Conservation (phyloP, 2,329 filamentous ascomycete species). For the Penicillium sp. region DNA sequence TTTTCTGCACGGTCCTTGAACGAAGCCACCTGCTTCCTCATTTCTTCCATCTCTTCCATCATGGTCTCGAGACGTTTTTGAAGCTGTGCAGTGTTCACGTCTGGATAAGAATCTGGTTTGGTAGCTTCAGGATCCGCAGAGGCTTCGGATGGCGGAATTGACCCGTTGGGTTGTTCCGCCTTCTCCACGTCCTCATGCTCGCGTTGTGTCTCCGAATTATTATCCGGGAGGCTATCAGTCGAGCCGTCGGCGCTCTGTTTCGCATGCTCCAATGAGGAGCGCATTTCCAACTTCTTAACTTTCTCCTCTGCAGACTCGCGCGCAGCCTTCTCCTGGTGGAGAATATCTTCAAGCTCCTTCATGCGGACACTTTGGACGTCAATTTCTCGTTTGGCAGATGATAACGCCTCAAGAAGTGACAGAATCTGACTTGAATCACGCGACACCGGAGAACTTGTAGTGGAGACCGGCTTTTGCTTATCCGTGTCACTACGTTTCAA, state of each 20-base stretch:
- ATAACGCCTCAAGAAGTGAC: slow-evolving; percentile 78
- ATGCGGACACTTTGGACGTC: slow-evolving; percentile 77
- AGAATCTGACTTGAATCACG: slow-evolving; percentile 71
- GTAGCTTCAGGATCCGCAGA: slow-evolving; percentile 10
- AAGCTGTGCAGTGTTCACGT: slow-evolving; percentile 48
- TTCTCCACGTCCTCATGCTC: slow-evolving; percentile 2
- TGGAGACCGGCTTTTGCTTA: slow-evolving; percentile 58
- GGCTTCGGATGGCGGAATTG: slow-evolving; percentile 7
- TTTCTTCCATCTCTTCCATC: slow-evolving; percentile 73
- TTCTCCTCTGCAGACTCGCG: slow-evolving; percentile 81
- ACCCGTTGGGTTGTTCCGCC: slow-evolving; percentile 12
- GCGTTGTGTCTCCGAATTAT: slow-evolving; percentile 11
- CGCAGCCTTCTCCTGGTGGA: slow-evolving; percentile 75
- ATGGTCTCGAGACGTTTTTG: slow-evolving; percentile 73
- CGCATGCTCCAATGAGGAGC: slow-evolving; percentile 46
- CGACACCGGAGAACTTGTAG: slow-evolving; percentile 45
- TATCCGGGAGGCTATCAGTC: slow-evolving; percentile 44
- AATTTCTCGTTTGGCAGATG: slow-evolving; percentile 78
- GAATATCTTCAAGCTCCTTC: slow-evolving; percentile 73
- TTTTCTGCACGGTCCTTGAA: slow-evolving; percentile 75
- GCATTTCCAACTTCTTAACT: slow-evolving; percentile 66
- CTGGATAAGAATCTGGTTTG: slow-evolving; percentile 33
- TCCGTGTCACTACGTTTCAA: slow-evolving; percentile 75
- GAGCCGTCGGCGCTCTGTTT: slow-evolving; percentile 47
- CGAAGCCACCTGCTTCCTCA: slow-evolving; percentile 74